phyloP scores from a whole-genome alignment of 176 grass and related monocot species.

The Eragrostis curvula region DNA sequence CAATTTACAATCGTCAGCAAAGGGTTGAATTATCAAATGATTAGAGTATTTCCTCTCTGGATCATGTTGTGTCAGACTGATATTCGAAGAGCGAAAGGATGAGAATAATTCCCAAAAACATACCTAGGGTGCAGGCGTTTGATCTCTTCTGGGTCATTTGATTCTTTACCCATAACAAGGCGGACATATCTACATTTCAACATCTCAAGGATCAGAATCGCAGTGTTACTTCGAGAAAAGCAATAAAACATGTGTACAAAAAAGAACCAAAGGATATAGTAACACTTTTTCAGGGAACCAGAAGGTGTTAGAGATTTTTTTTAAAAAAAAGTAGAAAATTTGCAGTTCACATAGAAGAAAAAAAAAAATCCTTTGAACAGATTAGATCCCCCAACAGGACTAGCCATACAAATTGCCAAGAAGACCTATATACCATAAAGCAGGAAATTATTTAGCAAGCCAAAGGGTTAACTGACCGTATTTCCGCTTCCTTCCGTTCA shows the following conservation, averaged over 20 bases:
- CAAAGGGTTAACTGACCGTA: constrained; percentile 69
- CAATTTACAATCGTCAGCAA: not conserved
- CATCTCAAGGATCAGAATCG: constrained; percentile 17
- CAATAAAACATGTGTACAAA: not conserved
- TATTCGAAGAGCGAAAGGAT: not conserved
- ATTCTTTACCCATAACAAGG: constrained; percentile 84
- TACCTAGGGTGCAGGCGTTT: constrained; percentile 82
- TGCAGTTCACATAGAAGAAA: not conserved
- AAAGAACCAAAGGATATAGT: not conserved
- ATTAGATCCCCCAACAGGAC: constrained; percentile 8
- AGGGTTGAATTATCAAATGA: not conserved
- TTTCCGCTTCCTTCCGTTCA: constrained; percentile 93
- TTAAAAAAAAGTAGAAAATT: too few species aligned
- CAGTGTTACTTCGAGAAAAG: not conserved
- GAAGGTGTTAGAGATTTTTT: too few species aligned
- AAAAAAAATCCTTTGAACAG: not conserved
- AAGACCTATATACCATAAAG: not conserved
- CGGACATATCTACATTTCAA: constrained; percentile 68
- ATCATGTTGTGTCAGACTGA: not conserved
- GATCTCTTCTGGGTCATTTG: constrained; percentile 63
- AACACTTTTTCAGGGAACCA: constrained; percentile 4
- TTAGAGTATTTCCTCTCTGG: not conserved
- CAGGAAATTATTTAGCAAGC: constrained; percentile 28
- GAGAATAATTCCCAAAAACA: constrained; percentile 22
- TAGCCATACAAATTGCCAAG: constrained; percentile 4